These are phyloP conservation scores for Sugiyamaella floridensis DNA, from an alignment of 805 yeast genomes.

Conservation along the genomic window DNA sequence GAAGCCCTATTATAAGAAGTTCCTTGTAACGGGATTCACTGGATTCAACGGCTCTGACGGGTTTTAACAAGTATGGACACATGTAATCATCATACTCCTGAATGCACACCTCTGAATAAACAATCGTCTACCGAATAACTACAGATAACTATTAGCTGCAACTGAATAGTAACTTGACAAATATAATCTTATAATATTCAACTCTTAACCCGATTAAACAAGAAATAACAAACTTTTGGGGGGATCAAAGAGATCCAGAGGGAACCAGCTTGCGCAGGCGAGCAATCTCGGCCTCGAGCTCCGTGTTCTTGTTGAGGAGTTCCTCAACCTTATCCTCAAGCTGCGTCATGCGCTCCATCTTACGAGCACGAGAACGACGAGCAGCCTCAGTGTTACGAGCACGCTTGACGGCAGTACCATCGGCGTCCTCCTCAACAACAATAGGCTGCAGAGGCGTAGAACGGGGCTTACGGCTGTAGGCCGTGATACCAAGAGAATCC, in stretches of 20 bases:
- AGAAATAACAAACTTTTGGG: conserved; percentile 4
- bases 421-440: conserved; percentile 44
- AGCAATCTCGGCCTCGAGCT: conserved; percentile 55
- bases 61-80: conserved; percentile 3
- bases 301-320: conserved; percentile 50
- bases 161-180: too few relatives aligned
- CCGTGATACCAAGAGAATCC: conserved; percentile 69
- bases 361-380: conserved; percentile 78
- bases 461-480: conserved; percentile 75
- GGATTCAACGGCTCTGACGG: conserved; percentile 66
- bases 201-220: not conserved
- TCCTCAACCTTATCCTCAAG: conserved; percentile 69
- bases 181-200: not conserved
- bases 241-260: conserved; percentile 4
- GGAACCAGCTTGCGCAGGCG: conserved; percentile 38
- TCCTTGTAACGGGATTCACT: conserved; percentile 60
- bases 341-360: conserved; percentile 80
- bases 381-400: conserved; percentile 74
- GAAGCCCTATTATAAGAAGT: conserved; percentile 56
- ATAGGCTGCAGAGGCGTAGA: conserved; percentile 65
- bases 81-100: not conserved
- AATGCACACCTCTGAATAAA: too few relatives aligned
- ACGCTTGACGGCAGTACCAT: conserved; percentile 73
- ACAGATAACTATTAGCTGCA: too few relatives aligned
- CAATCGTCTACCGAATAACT: too few relatives aligned